phyloP scores from a whole-genome alignment of 495 filamentous ascomycete species.

The Penicillium mononematosum region DNA sequence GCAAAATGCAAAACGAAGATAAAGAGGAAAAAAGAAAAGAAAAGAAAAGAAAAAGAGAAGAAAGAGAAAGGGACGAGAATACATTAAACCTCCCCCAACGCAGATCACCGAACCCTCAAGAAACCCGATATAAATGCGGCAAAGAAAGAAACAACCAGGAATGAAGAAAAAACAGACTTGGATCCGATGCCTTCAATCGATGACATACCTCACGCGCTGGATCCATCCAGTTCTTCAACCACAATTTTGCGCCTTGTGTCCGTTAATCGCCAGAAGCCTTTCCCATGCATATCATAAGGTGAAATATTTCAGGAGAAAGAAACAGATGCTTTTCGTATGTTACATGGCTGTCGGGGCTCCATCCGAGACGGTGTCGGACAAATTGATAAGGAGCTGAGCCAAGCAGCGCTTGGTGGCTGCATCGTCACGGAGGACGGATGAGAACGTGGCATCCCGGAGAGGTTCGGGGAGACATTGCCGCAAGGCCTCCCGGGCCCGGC shows the following conservation, averaged over 20 bases:
- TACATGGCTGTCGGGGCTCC: constrained; percentile 50
- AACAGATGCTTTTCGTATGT: constrained; percentile 41
- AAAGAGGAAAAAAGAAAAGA: constrained; percentile 14
- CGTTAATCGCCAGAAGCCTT: constrained; percentile 49
- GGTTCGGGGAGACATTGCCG: constrained; percentile 96
- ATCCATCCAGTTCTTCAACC: constrained; percentile 23
- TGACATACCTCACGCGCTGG: constrained; percentile 15
- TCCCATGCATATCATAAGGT: constrained; percentile 53
- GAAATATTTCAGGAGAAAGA: constrained; percentile 41
- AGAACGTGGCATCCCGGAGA: constrained; percentile 94
- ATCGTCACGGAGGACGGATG: constrained; percentile 92
- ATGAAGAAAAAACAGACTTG: constrained; percentile 28
- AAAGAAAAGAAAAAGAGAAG: constrained; percentile 10
- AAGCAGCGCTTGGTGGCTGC: constrained; percentile 98
- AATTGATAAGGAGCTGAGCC: constrained; percentile 92
- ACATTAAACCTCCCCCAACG: constrained; percentile 34
- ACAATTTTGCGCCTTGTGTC: constrained; percentile 46
- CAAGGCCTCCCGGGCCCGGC: constrained; percentile 89
- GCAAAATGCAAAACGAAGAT: constrained; percentile 29
- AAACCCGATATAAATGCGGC: constrained; percentile 26
- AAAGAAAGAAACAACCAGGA: constrained; percentile 26
- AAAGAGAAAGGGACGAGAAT: constrained; percentile 32
- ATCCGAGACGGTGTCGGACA: constrained; percentile 88
- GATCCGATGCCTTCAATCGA: constrained; percentile 23
- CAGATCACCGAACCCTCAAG: constrained; percentile 29